Evolutionary conservation across 78 protist genomes (phyloP).

Genomic region (Acrasis kona): DNA sequence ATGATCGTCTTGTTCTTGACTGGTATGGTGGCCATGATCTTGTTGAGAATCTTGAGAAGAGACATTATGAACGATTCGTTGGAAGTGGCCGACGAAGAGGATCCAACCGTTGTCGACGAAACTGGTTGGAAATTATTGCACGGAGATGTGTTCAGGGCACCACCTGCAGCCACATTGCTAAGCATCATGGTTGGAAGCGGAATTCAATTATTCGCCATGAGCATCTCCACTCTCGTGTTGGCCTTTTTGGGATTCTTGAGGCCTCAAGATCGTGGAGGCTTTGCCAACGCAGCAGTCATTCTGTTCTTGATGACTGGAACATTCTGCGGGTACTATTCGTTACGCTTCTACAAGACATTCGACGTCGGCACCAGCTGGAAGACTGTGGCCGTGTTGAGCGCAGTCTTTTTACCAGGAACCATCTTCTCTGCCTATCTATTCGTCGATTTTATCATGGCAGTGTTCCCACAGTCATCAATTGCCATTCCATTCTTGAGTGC

Average conservation of each 20-base stretch:
- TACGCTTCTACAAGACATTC: conserved; percentile 38
- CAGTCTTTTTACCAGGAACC: conserved; percentile 39
- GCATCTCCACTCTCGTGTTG: conserved; percentile 13
- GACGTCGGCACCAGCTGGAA: conserved; percentile 30
- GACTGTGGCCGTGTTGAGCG: not conserved
- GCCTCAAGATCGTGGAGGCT: conserved; percentile 90
- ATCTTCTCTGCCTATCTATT: conserved; percentile 33
- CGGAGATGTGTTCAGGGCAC: conserved; percentile 33
- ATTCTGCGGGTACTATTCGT: conserved; percentile 31
- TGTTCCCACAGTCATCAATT: conserved; percentile 21
- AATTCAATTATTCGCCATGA: not conserved
- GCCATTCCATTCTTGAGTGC: conserved; percentile 54
- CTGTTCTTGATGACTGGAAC: conserved; percentile 77
- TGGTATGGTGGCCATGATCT: conserved; percentile 36
- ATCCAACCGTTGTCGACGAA: conserved; percentile 8
- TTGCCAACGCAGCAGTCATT: conserved; percentile 63
- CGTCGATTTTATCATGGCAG: conserved; percentile 34
- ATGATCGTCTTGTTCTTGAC: conserved; percentile 47
- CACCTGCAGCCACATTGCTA: not conserved
- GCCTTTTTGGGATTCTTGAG: conserved; percentile 92
- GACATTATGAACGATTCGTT: too few relatives aligned
- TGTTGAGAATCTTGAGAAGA: conserved; percentile 12
- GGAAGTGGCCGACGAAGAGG: conserved; percentile 43
- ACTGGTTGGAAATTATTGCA: conserved; percentile 32
- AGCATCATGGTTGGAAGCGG: conserved; percentile 20